Conservation (phyloP, 805 yeast genomes). For the Lipomyces yamadae region DNA sequence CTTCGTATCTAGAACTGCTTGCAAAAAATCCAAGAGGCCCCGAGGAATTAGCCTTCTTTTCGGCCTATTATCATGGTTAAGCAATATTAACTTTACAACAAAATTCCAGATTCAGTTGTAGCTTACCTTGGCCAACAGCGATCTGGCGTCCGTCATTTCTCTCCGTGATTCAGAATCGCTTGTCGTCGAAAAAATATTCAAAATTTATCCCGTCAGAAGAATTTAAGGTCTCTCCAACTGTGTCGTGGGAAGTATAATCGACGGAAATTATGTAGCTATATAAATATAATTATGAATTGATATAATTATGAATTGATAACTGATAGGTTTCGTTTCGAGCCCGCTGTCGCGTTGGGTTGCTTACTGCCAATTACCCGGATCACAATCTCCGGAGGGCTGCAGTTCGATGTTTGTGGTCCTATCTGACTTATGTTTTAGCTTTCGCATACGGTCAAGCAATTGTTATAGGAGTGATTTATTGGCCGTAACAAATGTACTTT, state of each 20-base stretch:
- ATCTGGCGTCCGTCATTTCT: conserved; percentile 39
- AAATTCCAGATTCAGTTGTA: not conserved
- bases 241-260: not conserved
- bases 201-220: not conserved
- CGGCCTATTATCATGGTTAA: conserved; percentile 54
- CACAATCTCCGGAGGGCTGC: not conserved
- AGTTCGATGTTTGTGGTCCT: not conserved
- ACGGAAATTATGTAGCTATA: not conserved
- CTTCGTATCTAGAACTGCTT: conserved; percentile 65
- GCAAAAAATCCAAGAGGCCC: conserved; percentile 62
- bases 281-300: too few relatives aligned
- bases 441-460: not conserved
- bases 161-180: not conserved
- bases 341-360: too few relatives aligned
- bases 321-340: too few relatives aligned
- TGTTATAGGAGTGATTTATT: too few relatives aligned
- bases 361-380: not conserved
- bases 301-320: too few relatives aligned
- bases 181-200: not conserved
- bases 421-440: not conserved
- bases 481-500: too few relatives aligned
- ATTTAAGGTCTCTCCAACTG: not conserved
- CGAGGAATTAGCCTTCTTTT: conserved; percentile 66
- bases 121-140: conserved; percentile 34
- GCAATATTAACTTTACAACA: not conserved